These are phyloP conservation scores for Corynascus novoguineensis DNA, from an alignment of 495 filamentous ascomycete genomes.

Conservation along the genomic window DNA sequence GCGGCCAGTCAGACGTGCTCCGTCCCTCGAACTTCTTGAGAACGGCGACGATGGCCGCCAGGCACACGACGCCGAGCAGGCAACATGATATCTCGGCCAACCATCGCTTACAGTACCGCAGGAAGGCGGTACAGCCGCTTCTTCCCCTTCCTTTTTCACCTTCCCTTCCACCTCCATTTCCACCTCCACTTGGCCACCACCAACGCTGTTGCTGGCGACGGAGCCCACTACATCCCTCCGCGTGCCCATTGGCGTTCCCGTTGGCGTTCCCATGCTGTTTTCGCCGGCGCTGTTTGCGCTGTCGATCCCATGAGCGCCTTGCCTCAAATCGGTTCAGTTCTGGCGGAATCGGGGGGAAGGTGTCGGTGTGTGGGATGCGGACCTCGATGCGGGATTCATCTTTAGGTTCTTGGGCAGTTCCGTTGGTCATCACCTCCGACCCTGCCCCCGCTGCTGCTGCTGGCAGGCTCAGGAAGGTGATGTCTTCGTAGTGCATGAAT, in stretches of 20 bases:
- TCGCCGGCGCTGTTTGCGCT: constrained; percentile 11
- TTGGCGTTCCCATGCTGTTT: background rate
- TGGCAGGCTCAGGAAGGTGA: constrained; percentile 25
- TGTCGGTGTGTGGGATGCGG: constrained; percentile 4
- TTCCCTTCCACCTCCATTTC: background rate
- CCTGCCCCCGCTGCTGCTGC: too few species aligned
- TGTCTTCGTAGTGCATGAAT: constrained; percentile 35
- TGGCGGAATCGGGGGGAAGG: constrained; percentile 10
- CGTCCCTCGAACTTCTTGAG: constrained; percentile 37
- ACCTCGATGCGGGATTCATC: constrained; percentile 13
- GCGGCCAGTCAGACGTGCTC: constrained; percentile 39
- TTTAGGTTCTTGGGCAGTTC: too few species aligned
- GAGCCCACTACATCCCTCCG: too few species aligned
- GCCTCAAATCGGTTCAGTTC: constrained; percentile 5
- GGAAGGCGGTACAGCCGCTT: background rate
- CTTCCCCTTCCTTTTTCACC: background rate
- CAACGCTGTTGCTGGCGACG: too few species aligned
- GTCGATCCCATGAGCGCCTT: constrained; percentile 14
- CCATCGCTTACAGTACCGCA: constrained; percentile 13
- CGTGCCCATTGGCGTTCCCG: too few species aligned
- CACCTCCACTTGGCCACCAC: too few species aligned
- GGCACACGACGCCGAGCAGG: constrained; percentile 21
- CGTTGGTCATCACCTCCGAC: too few species aligned
- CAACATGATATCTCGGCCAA: constrained; percentile 23
- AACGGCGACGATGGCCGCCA: constrained; percentile 31